Conservation (phyloP, 2,329 filamentous ascomycete genomes). For the Fusarium camptoceras region DNA sequence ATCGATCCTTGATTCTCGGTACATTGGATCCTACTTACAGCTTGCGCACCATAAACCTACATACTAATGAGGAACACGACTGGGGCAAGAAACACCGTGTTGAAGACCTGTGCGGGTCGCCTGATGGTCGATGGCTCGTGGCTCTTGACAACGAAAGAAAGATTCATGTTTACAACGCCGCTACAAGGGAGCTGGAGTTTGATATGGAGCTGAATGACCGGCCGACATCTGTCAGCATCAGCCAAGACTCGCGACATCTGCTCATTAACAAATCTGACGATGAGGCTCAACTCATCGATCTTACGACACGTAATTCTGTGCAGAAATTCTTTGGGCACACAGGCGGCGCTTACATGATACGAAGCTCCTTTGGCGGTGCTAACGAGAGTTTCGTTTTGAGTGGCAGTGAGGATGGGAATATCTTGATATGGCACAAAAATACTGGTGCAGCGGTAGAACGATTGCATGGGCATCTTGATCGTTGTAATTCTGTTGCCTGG, state of each 20-base stretch:
- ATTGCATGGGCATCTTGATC: constrained; percentile 77
- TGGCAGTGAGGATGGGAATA: constrained; percentile 82
- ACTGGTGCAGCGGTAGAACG: constrained; percentile 81
- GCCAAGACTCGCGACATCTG: constrained; percentile 81
- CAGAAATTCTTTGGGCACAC: constrained; percentile 81
- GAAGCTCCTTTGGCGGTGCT: constrained; percentile 87
- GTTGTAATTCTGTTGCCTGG: constrained; percentile 91
- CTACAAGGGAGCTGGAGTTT: constrained; percentile 79
- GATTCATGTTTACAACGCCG: constrained; percentile 85
- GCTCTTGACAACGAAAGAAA: constrained; percentile 77
- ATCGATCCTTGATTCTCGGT: constrained; percentile 81
- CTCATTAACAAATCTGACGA: constrained; percentile 85
- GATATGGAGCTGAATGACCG: constrained; percentile 74
- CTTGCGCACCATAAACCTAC: constrained; percentile 77
- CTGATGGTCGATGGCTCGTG: constrained; percentile 82
- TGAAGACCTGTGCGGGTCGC: constrained; percentile 85
- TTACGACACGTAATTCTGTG: constrained; percentile 77
- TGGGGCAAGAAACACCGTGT: constrained; percentile 81
- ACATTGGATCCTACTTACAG: constrained; percentile 76
- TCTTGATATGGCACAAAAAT: constrained; percentile 93
- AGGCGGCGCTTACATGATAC: constrained; percentile 82
- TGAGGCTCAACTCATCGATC: constrained; percentile 81
- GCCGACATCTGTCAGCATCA: constrained; percentile 84
- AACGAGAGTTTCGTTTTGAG: constrained; percentile 92
- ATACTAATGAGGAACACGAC: constrained; percentile 70